Conservation (phyloP, 208 protist species). For the Angomonas deanei region DNA sequence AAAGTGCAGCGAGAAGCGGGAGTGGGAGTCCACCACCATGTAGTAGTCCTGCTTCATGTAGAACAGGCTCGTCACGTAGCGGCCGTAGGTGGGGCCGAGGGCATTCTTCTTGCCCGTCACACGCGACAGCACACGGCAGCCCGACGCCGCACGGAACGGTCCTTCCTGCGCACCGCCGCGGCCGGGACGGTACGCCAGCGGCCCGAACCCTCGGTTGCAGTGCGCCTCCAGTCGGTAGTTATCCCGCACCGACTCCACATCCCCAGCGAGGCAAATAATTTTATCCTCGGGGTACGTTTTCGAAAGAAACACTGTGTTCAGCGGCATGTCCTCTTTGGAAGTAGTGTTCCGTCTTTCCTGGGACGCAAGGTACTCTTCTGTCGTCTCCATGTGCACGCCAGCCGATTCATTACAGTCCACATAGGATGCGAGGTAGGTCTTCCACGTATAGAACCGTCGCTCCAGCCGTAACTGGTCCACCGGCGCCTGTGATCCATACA, state of each 20-base stretch:
- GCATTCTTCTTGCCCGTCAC: slow-evolving; percentile 28
- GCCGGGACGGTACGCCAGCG: slow-evolving; percentile 14
- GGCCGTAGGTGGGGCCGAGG: slow-evolving; percentile 73
- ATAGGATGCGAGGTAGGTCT: background rate
- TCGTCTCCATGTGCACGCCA: slow-evolving; percentile 2
- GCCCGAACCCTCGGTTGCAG: slow-evolving; percentile 11
- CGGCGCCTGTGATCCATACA: slow-evolving; percentile 19
- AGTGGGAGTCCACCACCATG: slow-evolving; percentile 86
- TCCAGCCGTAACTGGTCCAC: background rate
- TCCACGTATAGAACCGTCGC: slow-evolving; percentile 15
- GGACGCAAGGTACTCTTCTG: too few relatives aligned
- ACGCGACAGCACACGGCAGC: slow-evolving; percentile 56
- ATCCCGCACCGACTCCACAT: slow-evolving; percentile 28
- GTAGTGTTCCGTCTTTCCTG: background rate
- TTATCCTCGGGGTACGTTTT: slow-evolving; percentile 16
- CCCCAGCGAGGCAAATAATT: slow-evolving; percentile 29
- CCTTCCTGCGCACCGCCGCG: slow-evolving; percentile 32
- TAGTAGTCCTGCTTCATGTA: slow-evolving; percentile 82
- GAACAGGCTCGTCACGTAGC: slow-evolving; percentile 75
- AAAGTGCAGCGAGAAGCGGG: slow-evolving; percentile 63
- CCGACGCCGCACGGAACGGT: slow-evolving; percentile 24
- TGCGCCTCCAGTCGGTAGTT: slow-evolving; percentile 15
- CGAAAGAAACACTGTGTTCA: too few relatives aligned
- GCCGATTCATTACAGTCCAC: background rate
- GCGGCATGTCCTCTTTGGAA: too few relatives aligned